These are phyloP conservation scores for Dryas integrifolia DNA, from an alignment of 331 rosid species.

Conservation along the genomic window DNA sequence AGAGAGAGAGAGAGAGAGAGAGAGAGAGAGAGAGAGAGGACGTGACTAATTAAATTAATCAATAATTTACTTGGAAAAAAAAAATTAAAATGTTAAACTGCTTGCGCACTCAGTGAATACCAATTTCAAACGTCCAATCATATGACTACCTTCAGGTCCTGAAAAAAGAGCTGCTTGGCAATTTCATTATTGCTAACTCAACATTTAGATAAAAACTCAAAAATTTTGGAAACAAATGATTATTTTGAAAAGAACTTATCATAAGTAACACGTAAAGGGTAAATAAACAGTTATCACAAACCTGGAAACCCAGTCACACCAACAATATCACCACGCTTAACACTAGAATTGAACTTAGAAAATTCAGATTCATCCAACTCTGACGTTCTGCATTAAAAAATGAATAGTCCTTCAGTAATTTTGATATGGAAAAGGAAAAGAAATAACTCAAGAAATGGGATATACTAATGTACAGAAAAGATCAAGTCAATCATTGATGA, in stretches of 20 bases:
- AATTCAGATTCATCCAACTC: conserved; percentile 66
- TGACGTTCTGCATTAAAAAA: conserved; percentile 56
- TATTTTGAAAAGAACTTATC: not conserved
- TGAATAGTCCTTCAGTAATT: not conserved
- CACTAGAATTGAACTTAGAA: conserved; percentile 68
- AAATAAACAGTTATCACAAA: conserved; percentile 23
- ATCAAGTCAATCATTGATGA: not conserved
- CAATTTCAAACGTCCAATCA: not conserved
- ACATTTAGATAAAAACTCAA: not conserved
- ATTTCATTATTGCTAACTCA: not conserved
- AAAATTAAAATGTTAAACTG: not conserved
- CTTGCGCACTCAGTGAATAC: not conserved
- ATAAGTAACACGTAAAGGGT: not conserved
- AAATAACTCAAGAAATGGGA: not conserved
- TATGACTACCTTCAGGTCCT: not conserved
- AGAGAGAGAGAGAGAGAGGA: not conserved
- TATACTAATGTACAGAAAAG: not conserved
- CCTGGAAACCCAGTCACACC: conserved; percentile 93
- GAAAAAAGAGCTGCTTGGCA: not conserved
- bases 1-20: not conserved
- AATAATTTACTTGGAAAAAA: not conserved
- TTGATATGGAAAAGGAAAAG: not conserved
- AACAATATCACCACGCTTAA: conserved; percentile 90
- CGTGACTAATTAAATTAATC: not conserved
- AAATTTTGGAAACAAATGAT: too few species aligned